phyloP scores from a whole-genome alignment of 1,284 basidiomycete genomes.

The Veloboletus limbatus region DNA sequence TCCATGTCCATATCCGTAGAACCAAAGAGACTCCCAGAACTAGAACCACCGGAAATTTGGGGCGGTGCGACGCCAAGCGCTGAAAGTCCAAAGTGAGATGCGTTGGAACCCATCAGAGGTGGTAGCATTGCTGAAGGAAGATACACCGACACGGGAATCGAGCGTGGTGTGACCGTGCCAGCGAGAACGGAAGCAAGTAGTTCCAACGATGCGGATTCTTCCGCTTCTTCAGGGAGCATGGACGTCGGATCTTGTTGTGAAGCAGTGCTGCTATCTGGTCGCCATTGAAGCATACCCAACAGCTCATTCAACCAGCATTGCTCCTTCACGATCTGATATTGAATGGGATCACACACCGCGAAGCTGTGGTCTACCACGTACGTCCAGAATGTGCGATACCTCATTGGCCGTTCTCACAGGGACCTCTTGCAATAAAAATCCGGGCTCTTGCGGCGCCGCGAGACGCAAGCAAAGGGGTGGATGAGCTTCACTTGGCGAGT shows the following conservation, averaged over 20 bases:
- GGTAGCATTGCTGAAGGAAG: conserved; percentile 28
- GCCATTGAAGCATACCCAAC: conserved; percentile 56
- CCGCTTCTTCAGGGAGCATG: conserved; percentile 39
- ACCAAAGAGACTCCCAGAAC: conserved; percentile 31
- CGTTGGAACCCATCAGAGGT: conserved; percentile 18
- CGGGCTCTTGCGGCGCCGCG: conserved; percentile 64
- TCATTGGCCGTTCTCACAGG: conserved; percentile 69
- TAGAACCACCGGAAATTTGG: conserved; percentile 25
- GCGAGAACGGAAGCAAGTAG: conserved; percentile 32
- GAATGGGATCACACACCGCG: background rate
- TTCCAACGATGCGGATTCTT: conserved; percentile 19
- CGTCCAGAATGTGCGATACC: conserved; percentile 70
- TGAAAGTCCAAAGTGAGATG: conserved; percentile 30
- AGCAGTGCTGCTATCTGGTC: conserved; percentile 36
- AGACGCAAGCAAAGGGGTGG: conserved; percentile 68
- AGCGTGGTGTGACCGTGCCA: conserved; percentile 29
- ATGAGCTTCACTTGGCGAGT: conserved; percentile 58
- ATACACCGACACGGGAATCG: conserved; percentile 35
- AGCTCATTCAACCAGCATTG: conserved; percentile 78
- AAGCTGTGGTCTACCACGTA: conserved; percentile 25
- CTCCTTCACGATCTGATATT: conserved; percentile 61
- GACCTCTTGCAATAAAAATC: conserved; percentile 64
- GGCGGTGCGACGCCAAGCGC: conserved; percentile 27
- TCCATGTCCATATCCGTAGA: conserved; percentile 36
- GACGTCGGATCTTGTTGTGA: conserved; percentile 15